These are phyloP conservation scores for Apodospora peruviana DNA, from an alignment of 495 filamentous ascomycete genomes.

Conservation along the genomic window DNA sequence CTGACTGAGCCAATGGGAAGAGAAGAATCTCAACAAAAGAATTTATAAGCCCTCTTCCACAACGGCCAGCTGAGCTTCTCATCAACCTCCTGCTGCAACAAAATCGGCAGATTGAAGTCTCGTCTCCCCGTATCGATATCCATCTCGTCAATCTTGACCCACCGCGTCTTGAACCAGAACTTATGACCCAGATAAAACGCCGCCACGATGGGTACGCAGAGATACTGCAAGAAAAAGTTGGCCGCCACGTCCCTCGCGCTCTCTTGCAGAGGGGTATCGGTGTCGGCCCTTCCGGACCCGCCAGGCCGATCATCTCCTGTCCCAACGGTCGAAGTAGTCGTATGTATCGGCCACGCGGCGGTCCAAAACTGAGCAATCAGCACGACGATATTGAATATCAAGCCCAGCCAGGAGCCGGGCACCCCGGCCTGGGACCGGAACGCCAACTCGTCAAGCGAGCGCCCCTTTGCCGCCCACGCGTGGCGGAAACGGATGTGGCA, in stretches of 20 bases:
- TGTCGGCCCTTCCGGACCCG: slow-evolving; percentile 30
- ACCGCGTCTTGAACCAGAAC: slow-evolving; percentile 63
- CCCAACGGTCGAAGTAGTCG: not conserved
- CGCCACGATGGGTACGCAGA: slow-evolving; percentile 79
- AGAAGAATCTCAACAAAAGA: slow-evolving; percentile 34
- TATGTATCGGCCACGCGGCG: slow-evolving; percentile 67
- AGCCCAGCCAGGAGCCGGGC: slow-evolving; percentile 77
- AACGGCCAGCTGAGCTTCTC: slow-evolving; percentile 68
- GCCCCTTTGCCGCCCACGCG: slow-evolving; percentile 67
- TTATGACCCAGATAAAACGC: slow-evolving; percentile 75
- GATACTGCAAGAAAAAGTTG: slow-evolving; percentile 72
- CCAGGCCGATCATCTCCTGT: slow-evolving; percentile 25
- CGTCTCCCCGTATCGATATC: slow-evolving; percentile 84
- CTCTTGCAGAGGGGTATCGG: slow-evolving; percentile 21
- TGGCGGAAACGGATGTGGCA: slow-evolving; percentile 87
- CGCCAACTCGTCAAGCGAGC: slow-evolving; percentile 67
- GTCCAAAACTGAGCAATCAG: slow-evolving; percentile 92
- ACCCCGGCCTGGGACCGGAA: slow-evolving; percentile 78
- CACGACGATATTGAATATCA: slow-evolving; percentile 74
- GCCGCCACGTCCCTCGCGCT: slow-evolving; percentile 15
- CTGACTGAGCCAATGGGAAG: too few species aligned
- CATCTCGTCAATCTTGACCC: slow-evolving; percentile 64
- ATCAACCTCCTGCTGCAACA: slow-evolving; percentile 70
- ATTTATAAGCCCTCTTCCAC: slow-evolving; percentile 76
- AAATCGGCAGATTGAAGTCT: slow-evolving; percentile 71